phyloP scores from a whole-genome alignment of 2,329 filamentous ascomycete species.

The Paraconiothyrium sp. region DNA sequence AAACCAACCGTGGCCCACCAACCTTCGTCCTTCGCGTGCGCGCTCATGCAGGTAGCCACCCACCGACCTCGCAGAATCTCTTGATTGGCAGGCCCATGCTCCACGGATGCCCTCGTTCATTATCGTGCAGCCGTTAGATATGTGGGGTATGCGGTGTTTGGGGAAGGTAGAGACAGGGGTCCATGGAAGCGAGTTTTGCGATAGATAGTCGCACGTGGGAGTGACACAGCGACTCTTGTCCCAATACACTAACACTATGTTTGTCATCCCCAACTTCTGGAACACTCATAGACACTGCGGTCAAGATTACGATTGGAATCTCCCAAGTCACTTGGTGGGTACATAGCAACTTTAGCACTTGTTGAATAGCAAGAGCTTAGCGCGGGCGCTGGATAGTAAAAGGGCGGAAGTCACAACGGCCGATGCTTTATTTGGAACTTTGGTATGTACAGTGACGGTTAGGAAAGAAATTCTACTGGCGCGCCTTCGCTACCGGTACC shows the following conservation, averaged over 20 bases:
- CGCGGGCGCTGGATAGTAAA: not conserved
- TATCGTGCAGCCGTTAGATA: conserved; percentile 4
- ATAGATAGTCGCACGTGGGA: not conserved
- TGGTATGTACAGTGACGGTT: conserved; percentile 37
- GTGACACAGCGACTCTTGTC: not conserved
- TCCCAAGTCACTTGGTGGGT: not conserved
- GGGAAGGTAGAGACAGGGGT: conserved; percentile 2
- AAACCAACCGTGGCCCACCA: not conserved
- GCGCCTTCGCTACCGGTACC: conserved; percentile 58
- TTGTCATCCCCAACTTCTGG: not conserved
- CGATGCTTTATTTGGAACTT: conserved; percentile 9
- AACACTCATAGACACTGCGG: not conserved
- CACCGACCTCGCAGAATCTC: conserved; percentile 8
- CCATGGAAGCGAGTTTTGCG: conserved; percentile 6
- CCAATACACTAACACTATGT: too few relatives aligned
- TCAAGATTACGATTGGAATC: too few relatives aligned
- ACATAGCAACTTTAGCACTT: not conserved
- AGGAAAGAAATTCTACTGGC: conserved; percentile 40
- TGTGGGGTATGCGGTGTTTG: conserved; percentile 9
- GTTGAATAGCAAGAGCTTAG: not conserved
- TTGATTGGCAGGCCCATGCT: conserved; percentile 4
- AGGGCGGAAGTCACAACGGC: conserved; percentile 5
- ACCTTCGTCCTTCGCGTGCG: not conserved
- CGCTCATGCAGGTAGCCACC: conserved; percentile 7
- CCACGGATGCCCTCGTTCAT: not conserved